A percentile compares a stretch with the other conserved stretches of the same genome.
These are phyloP conservation scores for Ophiostoma montium DNA, from an alignment of 2,329 filamentous ascomycete genomes.

Conservation along the genomic window DNA sequence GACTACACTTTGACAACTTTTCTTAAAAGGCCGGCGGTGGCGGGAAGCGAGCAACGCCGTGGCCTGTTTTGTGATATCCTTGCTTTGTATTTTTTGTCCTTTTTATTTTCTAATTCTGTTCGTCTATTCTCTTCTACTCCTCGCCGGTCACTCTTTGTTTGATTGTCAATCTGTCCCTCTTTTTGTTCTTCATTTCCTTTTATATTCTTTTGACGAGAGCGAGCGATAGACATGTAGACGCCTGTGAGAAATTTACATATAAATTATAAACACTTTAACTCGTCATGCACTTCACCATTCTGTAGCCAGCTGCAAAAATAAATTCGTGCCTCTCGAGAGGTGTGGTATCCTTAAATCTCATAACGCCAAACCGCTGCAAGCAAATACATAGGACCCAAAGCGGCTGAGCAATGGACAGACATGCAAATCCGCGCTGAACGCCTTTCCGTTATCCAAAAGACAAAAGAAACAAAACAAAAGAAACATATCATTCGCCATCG, in stretches of 20 bases:
- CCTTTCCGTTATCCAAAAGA: no score
- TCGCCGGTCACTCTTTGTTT: not conserved
- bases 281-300: no score
- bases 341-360: constrained; percentile 4
- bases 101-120: not conserved
- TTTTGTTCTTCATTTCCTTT: not conserved
- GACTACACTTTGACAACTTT: not conserved
- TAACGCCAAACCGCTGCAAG: not conserved
- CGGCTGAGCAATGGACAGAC: not conserved
- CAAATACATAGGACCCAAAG: not conserved
- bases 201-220: not conserved
- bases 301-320: no score
- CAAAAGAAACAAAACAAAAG: no score
- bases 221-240: not conserved
- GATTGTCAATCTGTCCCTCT: not conserved
- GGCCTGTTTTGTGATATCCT: not conserved
- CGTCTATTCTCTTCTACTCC: not conserved
- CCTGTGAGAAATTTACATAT: no score
- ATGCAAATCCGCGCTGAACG: no score
- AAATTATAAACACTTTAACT: no score
- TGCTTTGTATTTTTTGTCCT: not conserved
- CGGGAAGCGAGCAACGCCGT: not conserved
- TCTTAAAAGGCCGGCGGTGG: not conserved
- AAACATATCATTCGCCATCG: no score
- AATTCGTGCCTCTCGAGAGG: constrained; percentile 3